These are phyloP conservation scores for Trichoderma sp. DNA, from an alignment of 2,329 filamentous ascomycete genomes.

Conservation along the genomic window DNA sequence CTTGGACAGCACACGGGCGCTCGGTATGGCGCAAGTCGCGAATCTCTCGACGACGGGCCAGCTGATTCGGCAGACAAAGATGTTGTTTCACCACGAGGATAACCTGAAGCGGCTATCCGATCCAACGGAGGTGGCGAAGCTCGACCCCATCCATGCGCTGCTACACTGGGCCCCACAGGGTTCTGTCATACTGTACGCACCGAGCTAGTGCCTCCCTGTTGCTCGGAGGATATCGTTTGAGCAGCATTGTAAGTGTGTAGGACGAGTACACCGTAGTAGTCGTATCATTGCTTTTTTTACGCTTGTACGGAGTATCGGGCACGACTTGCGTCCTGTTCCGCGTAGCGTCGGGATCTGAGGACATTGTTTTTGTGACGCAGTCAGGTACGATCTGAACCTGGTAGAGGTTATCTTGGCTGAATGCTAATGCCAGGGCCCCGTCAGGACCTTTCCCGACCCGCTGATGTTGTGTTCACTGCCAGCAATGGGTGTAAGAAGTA, in stretches of 20 bases:
- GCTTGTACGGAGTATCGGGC: neutral
- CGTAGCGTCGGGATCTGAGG: neutral
- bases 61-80: neutral
- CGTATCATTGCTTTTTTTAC: neutral
- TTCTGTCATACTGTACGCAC: neutral
- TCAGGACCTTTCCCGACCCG: neutral
- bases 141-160: neutral
- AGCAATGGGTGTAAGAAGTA: neutral
- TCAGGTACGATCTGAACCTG: neutral
- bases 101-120: slow-evolving; percentile 17
- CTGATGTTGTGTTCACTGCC: neutral
- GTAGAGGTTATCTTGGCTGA: neutral
- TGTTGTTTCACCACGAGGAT: slow-evolving; percentile 19
- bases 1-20: neutral
- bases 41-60: neutral
- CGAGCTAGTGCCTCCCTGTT: neutral
- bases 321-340: neutral
- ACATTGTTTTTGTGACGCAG: neutral
- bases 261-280: neutral
- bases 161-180: neutral
- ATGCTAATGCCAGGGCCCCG: neutral
- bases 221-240: neutral
- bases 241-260: neutral
- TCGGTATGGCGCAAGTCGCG: neutral
- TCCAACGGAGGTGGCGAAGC: slow-evolving; percentile 20